These are phyloP conservation scores for Cercospora nicotianae DNA, from an alignment of 2,329 filamentous ascomycete species.

Conservation along the genomic window DNA sequence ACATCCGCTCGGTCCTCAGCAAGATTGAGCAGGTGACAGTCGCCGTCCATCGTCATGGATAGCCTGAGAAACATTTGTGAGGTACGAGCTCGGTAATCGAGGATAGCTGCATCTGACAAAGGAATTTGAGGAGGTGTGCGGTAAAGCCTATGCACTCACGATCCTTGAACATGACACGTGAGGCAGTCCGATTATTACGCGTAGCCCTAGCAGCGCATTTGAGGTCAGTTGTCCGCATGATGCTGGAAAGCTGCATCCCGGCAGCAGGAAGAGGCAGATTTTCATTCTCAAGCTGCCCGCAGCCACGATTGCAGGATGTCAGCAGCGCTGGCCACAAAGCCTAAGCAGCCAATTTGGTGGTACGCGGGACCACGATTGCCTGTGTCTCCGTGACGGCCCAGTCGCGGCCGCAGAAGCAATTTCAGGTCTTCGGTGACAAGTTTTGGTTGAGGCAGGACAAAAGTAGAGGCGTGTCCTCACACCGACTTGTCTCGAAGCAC, in stretches of 20 bases:
- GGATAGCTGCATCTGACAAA: neutral
- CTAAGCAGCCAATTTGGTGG: neutral
- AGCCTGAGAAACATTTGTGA: neutral
- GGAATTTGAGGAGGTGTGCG: neutral
- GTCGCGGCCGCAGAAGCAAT: neutral
- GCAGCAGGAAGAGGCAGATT: neutral
- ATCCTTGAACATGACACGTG: neutral
- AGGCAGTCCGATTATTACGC: conserved; percentile 1
- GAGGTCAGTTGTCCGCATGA: neutral
- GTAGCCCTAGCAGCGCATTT: neutral
- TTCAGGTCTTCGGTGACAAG: neutral
- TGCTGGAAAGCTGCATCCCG: neutral
- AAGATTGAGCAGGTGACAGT: neutral
- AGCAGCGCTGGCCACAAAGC: conserved; percentile 1
- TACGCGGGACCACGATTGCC: neutral
- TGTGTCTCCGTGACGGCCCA: neutral
- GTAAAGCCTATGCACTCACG: neutral
- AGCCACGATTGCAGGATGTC: conserved; percentile 1
- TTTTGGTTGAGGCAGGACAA: neutral
- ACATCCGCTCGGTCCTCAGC: neutral
- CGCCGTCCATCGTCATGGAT: neutral
- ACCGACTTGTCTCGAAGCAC: conserved; percentile 1
- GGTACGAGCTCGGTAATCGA: conserved; percentile 2
- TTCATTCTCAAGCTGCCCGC: neutral
- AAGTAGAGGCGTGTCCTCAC: neutral